Conservation (phyloP, 139 green algal genomes). For the Nannochloris sp. region DNA sequence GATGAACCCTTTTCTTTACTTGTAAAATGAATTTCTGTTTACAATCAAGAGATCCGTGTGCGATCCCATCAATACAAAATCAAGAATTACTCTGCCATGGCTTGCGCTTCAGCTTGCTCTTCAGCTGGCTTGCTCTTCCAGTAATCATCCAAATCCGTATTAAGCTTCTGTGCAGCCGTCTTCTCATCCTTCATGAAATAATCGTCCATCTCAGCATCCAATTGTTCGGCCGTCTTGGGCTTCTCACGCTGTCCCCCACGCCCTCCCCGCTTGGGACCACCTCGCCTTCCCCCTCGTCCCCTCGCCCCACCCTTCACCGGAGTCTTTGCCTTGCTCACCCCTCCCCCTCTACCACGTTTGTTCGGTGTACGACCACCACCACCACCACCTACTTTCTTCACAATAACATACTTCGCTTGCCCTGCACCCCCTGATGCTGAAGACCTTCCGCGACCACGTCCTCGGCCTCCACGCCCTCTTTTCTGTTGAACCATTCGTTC, state of each 20-base stretch:
- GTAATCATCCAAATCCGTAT: conserved; percentile 30
- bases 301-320: not conserved
- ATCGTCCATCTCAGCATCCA: conserved; percentile 35
- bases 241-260: not conserved
- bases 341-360: conserved; percentile 2
- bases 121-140: conserved; percentile 12
- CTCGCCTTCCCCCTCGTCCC: not conserved
- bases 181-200: conserved; percentile 28
- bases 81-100: not conserved
- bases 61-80: not conserved
- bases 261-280: not conserved
- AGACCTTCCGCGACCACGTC: no score
- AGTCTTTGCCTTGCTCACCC: not conserved
- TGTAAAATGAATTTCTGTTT: no score
- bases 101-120: conserved; percentile 1
- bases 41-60: no score
- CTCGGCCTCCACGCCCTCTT: no score
- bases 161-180: conserved; percentile 8
- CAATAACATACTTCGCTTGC: not conserved
- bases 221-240: conserved; percentile 17
- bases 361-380: conserved; percentile 5
- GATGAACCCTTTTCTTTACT: not conserved
- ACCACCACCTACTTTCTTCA: conserved; percentile 6
- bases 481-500: no score
- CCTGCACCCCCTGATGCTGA: no score